phyloP scores from a whole-genome alignment of 1,284 basidiomycete genomes.

The Coniferiporia weirii region DNA sequence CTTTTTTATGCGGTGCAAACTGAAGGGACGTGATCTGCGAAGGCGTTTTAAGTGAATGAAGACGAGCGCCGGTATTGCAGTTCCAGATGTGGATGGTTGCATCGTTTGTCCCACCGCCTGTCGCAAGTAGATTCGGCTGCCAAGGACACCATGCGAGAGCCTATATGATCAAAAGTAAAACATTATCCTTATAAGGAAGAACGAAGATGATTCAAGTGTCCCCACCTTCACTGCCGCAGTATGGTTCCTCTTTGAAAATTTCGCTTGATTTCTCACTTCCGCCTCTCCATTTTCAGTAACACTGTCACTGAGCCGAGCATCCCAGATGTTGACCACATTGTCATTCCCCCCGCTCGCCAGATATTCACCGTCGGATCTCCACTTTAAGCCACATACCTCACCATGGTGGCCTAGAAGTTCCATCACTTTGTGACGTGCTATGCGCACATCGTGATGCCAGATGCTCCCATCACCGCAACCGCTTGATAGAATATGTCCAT shows the following conservation, averaged over 20 bases:
- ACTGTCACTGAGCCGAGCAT: conserved; percentile 54
- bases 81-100: conserved; percentile 95
- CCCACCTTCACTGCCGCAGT: conserved; percentile 88
- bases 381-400: conserved; percentile 83
- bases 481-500: conserved; percentile 79
- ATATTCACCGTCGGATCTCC: conserved; percentile 82
- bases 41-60: conserved; percentile 79
- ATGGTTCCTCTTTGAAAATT: conserved; percentile 93
- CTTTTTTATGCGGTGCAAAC: conserved; percentile 87
- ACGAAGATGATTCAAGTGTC: neutral
- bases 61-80: conserved; percentile 80
- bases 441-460: conserved; percentile 89
- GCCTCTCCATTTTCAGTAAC: conserved; percentile 44
- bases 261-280: conserved; percentile 60
- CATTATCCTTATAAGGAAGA: neutral
- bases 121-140: conserved; percentile 88
- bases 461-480: conserved; percentile 91
- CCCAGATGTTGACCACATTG: conserved; percentile 97
- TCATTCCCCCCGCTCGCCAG: conserved; percentile 94
- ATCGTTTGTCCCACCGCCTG: conserved; percentile 93
- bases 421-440: conserved; percentile 84
- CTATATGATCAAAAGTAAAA: conserved; percentile 31
- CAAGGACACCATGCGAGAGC: conserved; percentile 97
- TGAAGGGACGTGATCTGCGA: conserved; percentile 91
- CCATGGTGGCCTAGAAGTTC: conserved; percentile 85